Evolutionary conservation across 352 stramenopile genomes (phyloP).

Genomic region (Phytopythium helicoides): DNA sequence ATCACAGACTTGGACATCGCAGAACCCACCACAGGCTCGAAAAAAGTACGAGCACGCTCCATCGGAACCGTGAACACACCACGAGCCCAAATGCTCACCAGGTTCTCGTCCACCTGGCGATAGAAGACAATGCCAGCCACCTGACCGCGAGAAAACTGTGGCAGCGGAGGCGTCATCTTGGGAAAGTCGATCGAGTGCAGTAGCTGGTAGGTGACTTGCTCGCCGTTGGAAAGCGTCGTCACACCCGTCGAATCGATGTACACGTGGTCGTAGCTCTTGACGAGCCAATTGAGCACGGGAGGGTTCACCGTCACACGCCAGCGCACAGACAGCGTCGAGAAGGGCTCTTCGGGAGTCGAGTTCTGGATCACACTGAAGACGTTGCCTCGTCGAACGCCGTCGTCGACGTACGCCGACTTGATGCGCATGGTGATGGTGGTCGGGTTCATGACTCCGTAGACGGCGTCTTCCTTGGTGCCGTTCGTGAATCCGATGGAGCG

Average conservation of each 20-base stretch:
- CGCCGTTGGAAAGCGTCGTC: conserved; percentile 35
- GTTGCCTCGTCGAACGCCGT: conserved; percentile 19
- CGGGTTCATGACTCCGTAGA: conserved; percentile 30
- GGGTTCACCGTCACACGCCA: too few relatives aligned
- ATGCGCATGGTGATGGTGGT: conserved; percentile 30
- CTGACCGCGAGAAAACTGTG: too few relatives aligned
- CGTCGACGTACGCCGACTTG: conserved; percentile 36
- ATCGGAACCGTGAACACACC: too few relatives aligned
- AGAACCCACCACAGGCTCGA: too few relatives aligned
- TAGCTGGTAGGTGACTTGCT: conserved; percentile 49
- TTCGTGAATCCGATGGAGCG: conserved; percentile 8
- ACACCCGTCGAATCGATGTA: conserved; percentile 47
- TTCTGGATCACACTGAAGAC: conserved; percentile 31
- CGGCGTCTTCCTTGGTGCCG: conserved; percentile 20
- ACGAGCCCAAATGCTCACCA: too few relatives aligned
- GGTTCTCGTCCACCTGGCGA: too few relatives aligned
- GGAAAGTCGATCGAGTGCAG: conserved; percentile 52
- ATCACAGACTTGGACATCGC: too few relatives aligned
- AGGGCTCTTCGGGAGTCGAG: conserved; percentile 39
- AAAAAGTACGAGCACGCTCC: too few relatives aligned
- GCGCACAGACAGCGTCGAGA: conserved; percentile 14
- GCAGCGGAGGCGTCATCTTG: too few relatives aligned
- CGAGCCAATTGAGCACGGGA: too few relatives aligned
- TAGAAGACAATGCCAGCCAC: too few relatives aligned
- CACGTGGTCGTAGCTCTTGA: too few relatives aligned